phyloP scores from a whole-genome alignment of 768 basidiomycete genomes.

The Russula olivacea region DNA sequence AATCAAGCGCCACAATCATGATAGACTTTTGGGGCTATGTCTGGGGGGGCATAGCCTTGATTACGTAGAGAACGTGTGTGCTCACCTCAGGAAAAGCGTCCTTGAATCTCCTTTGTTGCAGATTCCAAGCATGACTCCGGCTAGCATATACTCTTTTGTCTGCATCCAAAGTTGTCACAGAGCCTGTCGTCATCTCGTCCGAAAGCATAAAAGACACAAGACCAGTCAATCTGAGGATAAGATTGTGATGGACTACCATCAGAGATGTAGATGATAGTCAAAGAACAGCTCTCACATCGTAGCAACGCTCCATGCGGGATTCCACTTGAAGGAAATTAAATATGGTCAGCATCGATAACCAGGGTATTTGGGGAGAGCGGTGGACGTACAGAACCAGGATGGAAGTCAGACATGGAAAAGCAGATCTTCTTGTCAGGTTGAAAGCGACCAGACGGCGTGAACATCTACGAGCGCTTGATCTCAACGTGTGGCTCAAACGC shows the following conservation, averaged over 20 bases:
- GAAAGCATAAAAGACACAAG: constrained; percentile 91
- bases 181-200: constrained; percentile 96
- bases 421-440: constrained; percentile 93
- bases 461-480: constrained; percentile 52
- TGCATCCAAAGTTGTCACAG: constrained; percentile 68
- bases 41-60: background rate
- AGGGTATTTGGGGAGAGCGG: background rate
- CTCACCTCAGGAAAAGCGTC: constrained; percentile 87
- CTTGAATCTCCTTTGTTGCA: constrained; percentile 69
- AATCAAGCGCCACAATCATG: constrained; percentile 4
- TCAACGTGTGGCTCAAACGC: background rate
- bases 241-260: constrained; percentile 7
- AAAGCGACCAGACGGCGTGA: constrained; percentile 86
- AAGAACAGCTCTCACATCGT: constrained; percentile 63
- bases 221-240: constrained; percentile 69
- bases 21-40: constrained; percentile 6
- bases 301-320: constrained; percentile 91
- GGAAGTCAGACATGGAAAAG: constrained; percentile 97
- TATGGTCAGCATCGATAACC: constrained; percentile 1
- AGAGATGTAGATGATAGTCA: constrained; percentile 9
- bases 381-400: constrained; percentile 72
- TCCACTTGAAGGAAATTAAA: constrained; percentile 57
- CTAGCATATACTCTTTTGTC: constrained; percentile 75
- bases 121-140: constrained; percentile 82
- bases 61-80: constrained; percentile 12